A percentile compares a stretch with the other conserved stretches of the same genome.
phyloP scores from a whole-genome alignment of 2,329 filamentous ascomycete genomes.

The Stachybotrys chartarum region DNA sequence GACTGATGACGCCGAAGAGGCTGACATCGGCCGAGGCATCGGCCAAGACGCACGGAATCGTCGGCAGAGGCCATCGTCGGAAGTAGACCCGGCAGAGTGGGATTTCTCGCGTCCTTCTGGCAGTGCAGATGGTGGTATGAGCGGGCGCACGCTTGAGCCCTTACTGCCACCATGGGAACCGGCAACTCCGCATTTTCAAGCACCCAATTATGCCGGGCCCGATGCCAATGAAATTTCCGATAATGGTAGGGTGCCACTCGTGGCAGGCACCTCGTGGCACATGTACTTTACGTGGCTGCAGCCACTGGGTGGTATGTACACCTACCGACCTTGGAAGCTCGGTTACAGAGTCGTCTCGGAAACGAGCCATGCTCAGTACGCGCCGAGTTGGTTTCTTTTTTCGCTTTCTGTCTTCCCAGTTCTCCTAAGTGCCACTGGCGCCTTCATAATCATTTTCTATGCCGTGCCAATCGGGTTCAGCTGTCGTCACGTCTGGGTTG shows the following conservation, averaged over 20 bases:
- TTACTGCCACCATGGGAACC: not conserved
- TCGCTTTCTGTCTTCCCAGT: not conserved
- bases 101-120: not conserved
- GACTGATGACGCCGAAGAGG: not conserved
- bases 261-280: not conserved
- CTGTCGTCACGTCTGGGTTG: slow-evolving; percentile 1
- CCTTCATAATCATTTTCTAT: not conserved
- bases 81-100: not conserved
- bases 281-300: not conserved
- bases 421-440: not conserved
- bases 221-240: not conserved
- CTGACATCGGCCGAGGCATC: not conserved
- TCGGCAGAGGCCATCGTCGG: not conserved
- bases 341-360: not conserved
- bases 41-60: not conserved
- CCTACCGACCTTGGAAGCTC: not conserved
- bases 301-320: not conserved
- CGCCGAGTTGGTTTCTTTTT: not conserved
- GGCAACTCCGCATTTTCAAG: not conserved
- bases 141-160: not conserved
- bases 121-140: not conserved
- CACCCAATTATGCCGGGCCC: not conserved
- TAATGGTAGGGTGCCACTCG: not conserved
- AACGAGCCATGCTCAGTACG: not conserved
- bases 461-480: not conserved